Evolutionary conservation across 306 rosid genomes (phyloP).

Genomic region (Prosopis cineraria): DNA sequence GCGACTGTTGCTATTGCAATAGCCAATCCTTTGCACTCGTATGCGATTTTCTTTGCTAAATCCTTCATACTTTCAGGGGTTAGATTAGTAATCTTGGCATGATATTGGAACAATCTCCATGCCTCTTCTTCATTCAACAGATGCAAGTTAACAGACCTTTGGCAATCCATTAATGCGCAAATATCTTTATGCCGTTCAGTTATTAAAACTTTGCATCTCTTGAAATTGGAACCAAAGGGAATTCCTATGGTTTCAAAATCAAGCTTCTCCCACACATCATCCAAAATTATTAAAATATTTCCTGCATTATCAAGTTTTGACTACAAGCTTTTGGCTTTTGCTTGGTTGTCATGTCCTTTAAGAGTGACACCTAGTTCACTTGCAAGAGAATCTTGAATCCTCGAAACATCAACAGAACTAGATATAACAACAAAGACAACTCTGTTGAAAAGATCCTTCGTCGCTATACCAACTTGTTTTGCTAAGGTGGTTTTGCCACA

Average conservation of each 20-base stretch:
- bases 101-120: neutral
- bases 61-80: neutral
- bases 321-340: neutral
- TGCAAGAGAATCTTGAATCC: neutral
- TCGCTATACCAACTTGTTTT: neutral
- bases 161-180: neutral
- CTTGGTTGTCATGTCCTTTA: too few species aligned
- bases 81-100: too few species aligned
- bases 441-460: neutral
- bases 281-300: neutral
- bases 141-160: neutral
- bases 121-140: neutral
- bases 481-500: neutral
- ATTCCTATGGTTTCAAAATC: too few species aligned
- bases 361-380: neutral
- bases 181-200: neutral
- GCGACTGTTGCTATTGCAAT: too few species aligned
- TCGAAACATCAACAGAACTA: neutral
- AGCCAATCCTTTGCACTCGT: too few species aligned
- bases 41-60: neutral
- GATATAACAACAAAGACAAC: neutral
- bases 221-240: too few species aligned
- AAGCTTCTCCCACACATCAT: too few species aligned
- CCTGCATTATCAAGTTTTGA: neutral
- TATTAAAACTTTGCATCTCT: too few species aligned